These are phyloP conservation scores for Pseudozyma flocculosa DNA, from an alignment of 1,284 basidiomycete genomes.

Conservation along the genomic window DNA sequence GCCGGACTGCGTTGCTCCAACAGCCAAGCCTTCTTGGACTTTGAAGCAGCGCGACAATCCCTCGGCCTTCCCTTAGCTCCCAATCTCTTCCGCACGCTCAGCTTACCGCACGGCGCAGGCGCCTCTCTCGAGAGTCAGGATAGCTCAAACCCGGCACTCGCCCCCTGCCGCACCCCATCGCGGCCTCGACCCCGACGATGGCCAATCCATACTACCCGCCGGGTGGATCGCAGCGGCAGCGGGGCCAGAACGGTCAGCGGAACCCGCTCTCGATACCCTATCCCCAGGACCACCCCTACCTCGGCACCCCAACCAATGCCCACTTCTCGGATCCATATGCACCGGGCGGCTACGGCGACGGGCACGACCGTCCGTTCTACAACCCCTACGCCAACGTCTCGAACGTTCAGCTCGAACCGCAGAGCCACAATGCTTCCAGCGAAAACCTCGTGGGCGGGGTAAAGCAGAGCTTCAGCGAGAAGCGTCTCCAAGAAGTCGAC, in stretches of 20 bases:
- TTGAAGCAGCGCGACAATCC: no score
- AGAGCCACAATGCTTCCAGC: slow-evolving; percentile 5
- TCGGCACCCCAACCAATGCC: background rate
- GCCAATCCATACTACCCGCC: slow-evolving; percentile 28
- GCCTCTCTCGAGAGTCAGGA: no score
- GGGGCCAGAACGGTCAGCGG: slow-evolving; percentile 11
- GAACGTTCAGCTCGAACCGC: slow-evolving; percentile 1
- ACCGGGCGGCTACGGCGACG: no score
- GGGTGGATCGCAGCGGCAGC: slow-evolving; percentile 1
- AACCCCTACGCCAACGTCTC: slow-evolving; percentile 18
- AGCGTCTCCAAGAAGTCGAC: slow-evolving; percentile 6
- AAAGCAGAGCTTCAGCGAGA: background rate
- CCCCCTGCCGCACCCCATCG: no score
- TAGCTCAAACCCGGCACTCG: no score
- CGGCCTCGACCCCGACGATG: slow-evolving; percentile 4
- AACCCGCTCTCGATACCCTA: slow-evolving; percentile 6
- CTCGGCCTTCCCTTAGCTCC: no score
- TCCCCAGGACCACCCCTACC: slow-evolving; percentile 1
- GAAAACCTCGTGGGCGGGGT: slow-evolving; percentile 7
- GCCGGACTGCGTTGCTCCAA: no score
- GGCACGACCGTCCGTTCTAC: slow-evolving; percentile 19
- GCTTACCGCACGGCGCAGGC: no score
- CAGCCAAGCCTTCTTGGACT: no score
- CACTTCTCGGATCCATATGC: no score
- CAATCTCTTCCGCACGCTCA: no score